Evolutionary conservation across 768 basidiomycete genomes (phyloP).

Genomic region (Hericium alpestre): DNA sequence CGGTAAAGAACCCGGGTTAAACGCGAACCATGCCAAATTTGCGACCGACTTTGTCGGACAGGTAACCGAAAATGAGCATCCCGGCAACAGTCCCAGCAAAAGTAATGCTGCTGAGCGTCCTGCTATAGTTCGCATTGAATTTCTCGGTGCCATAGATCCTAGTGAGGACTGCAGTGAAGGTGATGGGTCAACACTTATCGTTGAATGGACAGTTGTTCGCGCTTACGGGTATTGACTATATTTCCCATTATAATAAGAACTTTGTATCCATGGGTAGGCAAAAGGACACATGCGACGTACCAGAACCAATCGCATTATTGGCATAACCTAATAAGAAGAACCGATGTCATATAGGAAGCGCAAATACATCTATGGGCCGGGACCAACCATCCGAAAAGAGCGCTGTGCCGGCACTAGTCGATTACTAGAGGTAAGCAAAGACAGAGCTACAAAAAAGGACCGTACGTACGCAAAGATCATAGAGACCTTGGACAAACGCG

Average conservation of each 20-base stretch:
- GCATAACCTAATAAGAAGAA: slow-evolving; percentile 48
- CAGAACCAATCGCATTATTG: slow-evolving; percentile 67
- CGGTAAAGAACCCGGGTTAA: not conserved
- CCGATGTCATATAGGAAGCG: no score
- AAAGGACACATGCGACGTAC: slow-evolving; percentile 31
- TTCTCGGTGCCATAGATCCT: slow-evolving; percentile 54
- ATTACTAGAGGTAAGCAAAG: not conserved
- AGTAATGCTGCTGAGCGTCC: slow-evolving; percentile 52
- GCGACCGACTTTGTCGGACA: slow-evolving; percentile 76
- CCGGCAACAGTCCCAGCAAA: slow-evolving; percentile 87
- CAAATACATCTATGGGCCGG: not conserved
- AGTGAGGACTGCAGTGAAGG: slow-evolving; percentile 41
- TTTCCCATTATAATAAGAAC: not conserved
- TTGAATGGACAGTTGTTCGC: not conserved
- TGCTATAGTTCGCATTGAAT: slow-evolving; percentile 45
- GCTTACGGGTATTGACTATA: slow-evolving; percentile 59
- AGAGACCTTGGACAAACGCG: slow-evolving; percentile 36
- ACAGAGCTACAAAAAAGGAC: no score
- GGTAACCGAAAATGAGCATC: slow-evolving; percentile 72
- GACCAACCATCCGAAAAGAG: slow-evolving; percentile 75
- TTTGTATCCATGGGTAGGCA: not conserved
- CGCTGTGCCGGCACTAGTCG: slow-evolving; percentile 68
- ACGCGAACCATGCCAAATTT: slow-evolving; percentile 66
- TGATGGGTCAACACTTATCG: not conserved
- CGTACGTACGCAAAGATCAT: slow-evolving; percentile 73